Conservation (phyloP, 1,139 yeast species). For the Candida sanyaensis region DNA sequence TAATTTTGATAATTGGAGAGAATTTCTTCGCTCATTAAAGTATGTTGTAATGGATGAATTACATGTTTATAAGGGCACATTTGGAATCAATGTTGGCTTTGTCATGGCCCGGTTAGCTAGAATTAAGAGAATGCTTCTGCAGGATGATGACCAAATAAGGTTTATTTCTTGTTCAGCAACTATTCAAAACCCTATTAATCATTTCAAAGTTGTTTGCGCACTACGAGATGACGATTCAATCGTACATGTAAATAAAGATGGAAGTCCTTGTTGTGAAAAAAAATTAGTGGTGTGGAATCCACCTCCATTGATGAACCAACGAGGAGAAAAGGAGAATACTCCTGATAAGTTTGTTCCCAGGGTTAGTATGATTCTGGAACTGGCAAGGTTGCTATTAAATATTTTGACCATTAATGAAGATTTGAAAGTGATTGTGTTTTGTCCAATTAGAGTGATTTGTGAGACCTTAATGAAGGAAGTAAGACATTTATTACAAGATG, state of each 20-base stretch:
- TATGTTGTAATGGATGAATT: conserved; percentile 87
- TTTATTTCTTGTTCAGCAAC: conserved; percentile 96
- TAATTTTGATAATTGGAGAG: conserved; percentile 55
- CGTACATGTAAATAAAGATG: conserved; percentile 67
- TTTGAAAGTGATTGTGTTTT: conserved; percentile 79
- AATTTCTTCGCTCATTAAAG: conserved; percentile 62
- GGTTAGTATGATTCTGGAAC: conserved; percentile 71
- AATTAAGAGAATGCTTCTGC: conserved; percentile 15
- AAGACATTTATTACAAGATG: conserved; percentile 42
- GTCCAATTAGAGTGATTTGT: conserved; percentile 83
- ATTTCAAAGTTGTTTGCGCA: conserved; percentile 76
- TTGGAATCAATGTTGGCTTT: conserved; percentile 89
- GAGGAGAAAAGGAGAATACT: conserved; percentile 42
- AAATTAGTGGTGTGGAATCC: conserved; percentile 84
- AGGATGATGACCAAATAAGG: conserved; percentile 31
- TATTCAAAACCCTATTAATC: conserved; percentile 65
- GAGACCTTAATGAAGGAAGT: conserved; percentile 87
- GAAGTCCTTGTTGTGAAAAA: conserved; percentile 84
- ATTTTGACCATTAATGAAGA: conserved; percentile 55
- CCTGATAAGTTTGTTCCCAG: conserved; percentile 42
- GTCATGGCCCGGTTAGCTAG: conserved; percentile 69
- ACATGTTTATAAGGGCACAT: conserved; percentile 85
- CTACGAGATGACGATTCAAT: conserved; percentile 45
- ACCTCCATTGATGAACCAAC: conserved; percentile 59
- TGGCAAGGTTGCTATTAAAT: conserved; percentile 70